Percentiles rank a stretch among this genome's conserved stretches.
Conservation (phyloP, 2,329 filamentous ascomycete species). For the Acrocalymma vagum region DNA sequence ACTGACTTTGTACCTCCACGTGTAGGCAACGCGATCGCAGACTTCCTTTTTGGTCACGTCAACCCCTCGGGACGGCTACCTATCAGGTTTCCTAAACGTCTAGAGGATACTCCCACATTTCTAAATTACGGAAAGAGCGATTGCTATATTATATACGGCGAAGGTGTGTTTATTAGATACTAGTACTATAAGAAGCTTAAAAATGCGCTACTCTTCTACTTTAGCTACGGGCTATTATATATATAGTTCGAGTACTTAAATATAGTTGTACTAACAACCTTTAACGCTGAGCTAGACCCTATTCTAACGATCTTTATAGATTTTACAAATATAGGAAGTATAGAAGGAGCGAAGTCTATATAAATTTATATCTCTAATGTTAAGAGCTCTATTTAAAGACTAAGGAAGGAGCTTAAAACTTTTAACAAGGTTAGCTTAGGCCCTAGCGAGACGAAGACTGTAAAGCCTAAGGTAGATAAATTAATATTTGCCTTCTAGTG, state of each 20-base stretch:
- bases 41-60: conserved; percentile 77
- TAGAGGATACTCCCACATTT: conserved; percentile 73
- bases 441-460: background rate
- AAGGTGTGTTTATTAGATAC: conserved; percentile 87
- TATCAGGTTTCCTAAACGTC: conserved; percentile 64
- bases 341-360: conserved; percentile 60
- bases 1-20: no score
- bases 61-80: conserved; percentile 81
- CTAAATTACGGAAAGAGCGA: conserved; percentile 75
- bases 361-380: conserved; percentile 63
- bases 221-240: conserved; percentile 84
- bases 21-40: conserved; percentile 79
- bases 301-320: no score
- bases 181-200: conserved; percentile 76
- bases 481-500: conserved; percentile 65
- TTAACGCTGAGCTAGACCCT: no score
- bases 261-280: no score
- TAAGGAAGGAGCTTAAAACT: conserved; percentile 4
- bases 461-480: conserved; percentile 57
- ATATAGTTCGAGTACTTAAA: conserved; percentile 73
- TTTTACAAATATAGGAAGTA: conserved; percentile 67
- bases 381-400: background rate
- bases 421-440: conserved; percentile 45
- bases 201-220: conserved; percentile 77
- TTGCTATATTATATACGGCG: conserved; percentile 76